A percentile compares a stretch with the other conserved stretches of the same genome.
Conservation (phyloP, 2,329 filamentous ascomycete genomes). For the Didymosphaeria variabile region DNA sequence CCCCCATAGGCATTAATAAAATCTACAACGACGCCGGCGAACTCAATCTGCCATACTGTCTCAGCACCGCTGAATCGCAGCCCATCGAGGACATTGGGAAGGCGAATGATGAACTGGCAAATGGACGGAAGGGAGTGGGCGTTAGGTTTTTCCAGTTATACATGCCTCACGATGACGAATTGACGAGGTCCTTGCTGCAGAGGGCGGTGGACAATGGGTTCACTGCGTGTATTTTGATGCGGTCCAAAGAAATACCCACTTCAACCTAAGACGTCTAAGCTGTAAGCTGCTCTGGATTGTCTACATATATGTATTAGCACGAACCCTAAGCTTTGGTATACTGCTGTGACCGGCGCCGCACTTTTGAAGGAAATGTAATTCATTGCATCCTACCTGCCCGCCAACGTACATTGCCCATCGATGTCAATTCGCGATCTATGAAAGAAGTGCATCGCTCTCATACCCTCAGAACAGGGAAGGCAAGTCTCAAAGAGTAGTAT, state of each 20-base stretch:
- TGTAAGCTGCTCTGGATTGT: conserved; percentile 22
- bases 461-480: conserved; percentile 8
- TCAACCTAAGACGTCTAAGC: conserved; percentile 33
- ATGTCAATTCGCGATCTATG: conserved; percentile 17
- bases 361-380: conserved; percentile 3
- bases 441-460: conserved; percentile 21
- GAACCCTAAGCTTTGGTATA: background rate
- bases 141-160: conserved; percentile 70
- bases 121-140: conserved; percentile 32
- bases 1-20: conserved; percentile 71
- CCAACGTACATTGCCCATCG: conserved; percentile 1
- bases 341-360: background rate
- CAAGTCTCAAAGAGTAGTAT: conserved; percentile 14
- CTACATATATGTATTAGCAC: background rate
- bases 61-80: conserved; percentile 66
- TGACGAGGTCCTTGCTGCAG: conserved; percentile 65
- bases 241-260: conserved; percentile 34
- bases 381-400: conserved; percentile 1
- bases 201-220: conserved; percentile 65
- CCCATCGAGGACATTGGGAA: conserved; percentile 66
- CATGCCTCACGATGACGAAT: conserved; percentile 69
- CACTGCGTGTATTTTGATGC: conserved; percentile 66
- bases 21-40: conserved; percentile 70
- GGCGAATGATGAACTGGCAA: conserved; percentile 59
- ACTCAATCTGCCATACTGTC: conserved; percentile 66